These are phyloP conservation scores for Lichtheimia ramosa DNA, from an alignment of 371 early-diverging fungal genomes.

Conservation along the genomic window DNA sequence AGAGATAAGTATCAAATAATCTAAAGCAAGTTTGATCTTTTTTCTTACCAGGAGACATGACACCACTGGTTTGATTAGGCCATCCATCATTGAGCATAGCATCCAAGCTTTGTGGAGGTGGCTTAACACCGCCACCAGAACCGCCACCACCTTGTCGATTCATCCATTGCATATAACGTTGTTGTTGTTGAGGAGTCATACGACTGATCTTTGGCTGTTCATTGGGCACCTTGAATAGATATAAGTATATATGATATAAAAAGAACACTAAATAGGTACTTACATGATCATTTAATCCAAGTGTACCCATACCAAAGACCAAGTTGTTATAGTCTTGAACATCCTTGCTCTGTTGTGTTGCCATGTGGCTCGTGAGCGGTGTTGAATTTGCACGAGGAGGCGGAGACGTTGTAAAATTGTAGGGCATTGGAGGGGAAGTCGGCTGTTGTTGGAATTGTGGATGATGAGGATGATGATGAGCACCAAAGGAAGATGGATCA, in stretches of 20 bases:
- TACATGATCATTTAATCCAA: slow-evolving; percentile 42
- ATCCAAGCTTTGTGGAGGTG: slow-evolving; percentile 28
- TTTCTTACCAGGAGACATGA: slow-evolving; percentile 14
- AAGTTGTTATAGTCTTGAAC: slow-evolving; percentile 21
- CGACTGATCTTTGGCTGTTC: background rate
- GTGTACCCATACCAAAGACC: slow-evolving; percentile 26
- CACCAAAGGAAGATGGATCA: too few relatives aligned
- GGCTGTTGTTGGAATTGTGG: slow-evolving; percentile 4
- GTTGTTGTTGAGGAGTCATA: slow-evolving; percentile 14
- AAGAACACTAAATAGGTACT: background rate
- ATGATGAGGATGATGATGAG: too few relatives aligned
- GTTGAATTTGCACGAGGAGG: slow-evolving; percentile 46
- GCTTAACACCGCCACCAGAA: slow-evolving; percentile 6
- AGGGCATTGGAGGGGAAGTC: slow-evolving; percentile 31
- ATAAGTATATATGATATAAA: background rate
- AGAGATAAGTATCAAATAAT: slow-evolving; percentile 6
- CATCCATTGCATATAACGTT: slow-evolving; percentile 20
- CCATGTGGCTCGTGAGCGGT: slow-evolving; percentile 29
- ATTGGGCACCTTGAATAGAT: background rate
- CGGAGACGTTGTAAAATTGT: slow-evolving; percentile 34
- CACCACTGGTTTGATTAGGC: slow-evolving; percentile 17
- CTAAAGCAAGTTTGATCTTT: slow-evolving; percentile 1
- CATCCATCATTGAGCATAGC: slow-evolving; percentile 31
- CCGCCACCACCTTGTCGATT: slow-evolving; percentile 6
- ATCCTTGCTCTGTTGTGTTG: slow-evolving; percentile 7